Evolutionary conservation across 345 rosid genomes (phyloP).

Genomic region (Jatropha curcas): DNA sequence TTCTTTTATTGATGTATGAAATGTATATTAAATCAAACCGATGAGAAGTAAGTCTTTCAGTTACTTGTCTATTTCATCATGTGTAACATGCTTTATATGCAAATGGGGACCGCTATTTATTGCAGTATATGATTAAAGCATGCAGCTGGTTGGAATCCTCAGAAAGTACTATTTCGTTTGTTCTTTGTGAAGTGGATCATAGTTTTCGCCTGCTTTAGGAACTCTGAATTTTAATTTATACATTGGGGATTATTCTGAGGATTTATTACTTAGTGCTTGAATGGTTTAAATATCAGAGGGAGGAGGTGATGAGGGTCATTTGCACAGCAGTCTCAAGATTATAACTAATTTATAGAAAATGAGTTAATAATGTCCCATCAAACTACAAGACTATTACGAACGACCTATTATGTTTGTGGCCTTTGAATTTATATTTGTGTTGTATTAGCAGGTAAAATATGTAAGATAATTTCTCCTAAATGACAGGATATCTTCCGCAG

Average conservation of each 20-base stretch:
- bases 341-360: not conserved
- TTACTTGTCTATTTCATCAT: not conserved
- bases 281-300: not conserved
- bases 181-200: not conserved
- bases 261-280: not conserved
- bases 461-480: slow-evolving; percentile 18
- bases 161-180: not conserved
- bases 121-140: not conserved
- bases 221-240: not conserved
- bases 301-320: not conserved
- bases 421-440: not conserved
- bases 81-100: not conserved
- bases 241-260: not conserved
- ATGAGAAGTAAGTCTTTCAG: not conserved
- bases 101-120: slow-evolving; percentile 11
- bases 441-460: not conserved
- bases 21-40: too few relatives aligned
- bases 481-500: slow-evolving; percentile 73
- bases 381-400: not conserved
- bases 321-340: not conserved
- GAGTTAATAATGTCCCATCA: not conserved
- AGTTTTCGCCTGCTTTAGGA: not conserved
- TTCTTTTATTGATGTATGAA: not conserved
- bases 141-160: not conserved
- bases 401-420: not conserved